Evolutionary conservation across 1,139 yeast genomes (phyloP).

Genomic region (Entelexis sorbosivorans): DNA sequence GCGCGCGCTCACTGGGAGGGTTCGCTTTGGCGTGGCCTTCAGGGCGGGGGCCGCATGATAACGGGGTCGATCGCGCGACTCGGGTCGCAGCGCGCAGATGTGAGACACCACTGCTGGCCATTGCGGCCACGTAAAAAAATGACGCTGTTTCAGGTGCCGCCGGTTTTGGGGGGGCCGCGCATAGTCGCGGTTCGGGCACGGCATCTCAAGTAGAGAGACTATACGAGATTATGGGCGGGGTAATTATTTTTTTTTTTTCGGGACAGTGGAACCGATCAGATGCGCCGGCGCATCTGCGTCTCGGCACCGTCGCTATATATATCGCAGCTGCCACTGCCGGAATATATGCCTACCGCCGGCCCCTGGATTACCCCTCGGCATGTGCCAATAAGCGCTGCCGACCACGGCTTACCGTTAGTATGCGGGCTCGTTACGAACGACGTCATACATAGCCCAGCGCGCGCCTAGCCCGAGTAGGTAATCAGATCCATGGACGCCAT

Average conservation of each 20-base stretch:
- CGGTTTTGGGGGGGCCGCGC: too few species aligned
- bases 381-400: too few species aligned
- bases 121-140: too few species aligned
- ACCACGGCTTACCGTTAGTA: neutral
- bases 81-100: neutral
- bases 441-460: neutral
- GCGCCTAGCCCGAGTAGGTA: neutral
- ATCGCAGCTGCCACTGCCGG: too few species aligned
- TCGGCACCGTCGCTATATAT: too few species aligned
- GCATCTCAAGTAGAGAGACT: too few species aligned
- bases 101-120: neutral
- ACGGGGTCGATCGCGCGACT: neutral
- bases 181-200: too few species aligned
- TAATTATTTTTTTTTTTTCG: neutral
- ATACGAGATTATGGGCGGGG: neutral
- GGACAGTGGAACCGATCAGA: neutral
- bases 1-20: neutral
- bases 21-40: neutral
- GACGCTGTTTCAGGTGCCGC: neutral
- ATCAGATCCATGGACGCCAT: slow-evolving; percentile 7
- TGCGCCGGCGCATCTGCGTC: neutral
- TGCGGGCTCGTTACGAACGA: too few species aligned
- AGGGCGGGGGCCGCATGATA: slow-evolving; percentile 1
- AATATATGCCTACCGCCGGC: too few species aligned
- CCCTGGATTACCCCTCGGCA: too few species aligned